A percentile compares a stretch with the other conserved stretches of the same genome.
Conservation (phyloP, 768 basidiomycete genomes). For the Trichaptum fuscoviolaceum region DNA sequence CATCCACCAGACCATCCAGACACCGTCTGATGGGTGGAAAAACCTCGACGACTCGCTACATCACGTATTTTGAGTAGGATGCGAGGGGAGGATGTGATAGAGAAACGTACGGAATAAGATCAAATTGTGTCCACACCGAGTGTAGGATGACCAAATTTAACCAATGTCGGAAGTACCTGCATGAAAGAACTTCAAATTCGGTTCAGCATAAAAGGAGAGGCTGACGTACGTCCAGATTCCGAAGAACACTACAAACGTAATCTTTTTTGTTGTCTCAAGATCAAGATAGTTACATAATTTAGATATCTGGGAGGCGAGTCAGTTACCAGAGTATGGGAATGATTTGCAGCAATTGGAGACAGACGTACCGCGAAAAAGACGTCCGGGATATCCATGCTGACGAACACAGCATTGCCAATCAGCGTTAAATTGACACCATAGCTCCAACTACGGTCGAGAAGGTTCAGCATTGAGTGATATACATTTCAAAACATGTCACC, state of each 20-base stretch:
- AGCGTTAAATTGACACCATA: constrained; percentile 74
- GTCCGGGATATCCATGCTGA: constrained; percentile 98
- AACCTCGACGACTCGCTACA: constrained; percentile 48
- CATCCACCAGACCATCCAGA: constrained; percentile 75
- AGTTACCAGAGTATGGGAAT: neutral
- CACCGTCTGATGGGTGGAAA: constrained; percentile 59
- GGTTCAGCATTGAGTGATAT: neutral
- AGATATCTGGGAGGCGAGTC: constrained; percentile 46
- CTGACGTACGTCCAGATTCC: constrained; percentile 72
- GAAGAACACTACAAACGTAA: constrained; percentile 62
- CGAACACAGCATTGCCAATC: constrained; percentile 87
- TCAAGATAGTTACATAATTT: constrained; percentile 89
- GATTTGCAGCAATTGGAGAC: neutral
- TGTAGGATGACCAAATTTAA: constrained; percentile 81
- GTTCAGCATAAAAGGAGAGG: neutral
- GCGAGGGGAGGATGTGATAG: neutral
- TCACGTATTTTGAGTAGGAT: neutral
- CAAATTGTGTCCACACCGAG: constrained; percentile 79
- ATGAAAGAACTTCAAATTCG: neutral
- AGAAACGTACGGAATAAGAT: constrained; percentile 65
- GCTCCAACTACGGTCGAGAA: constrained; percentile 59
- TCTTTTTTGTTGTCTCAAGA: constrained; percentile 54
- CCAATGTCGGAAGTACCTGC: constrained; percentile 91
- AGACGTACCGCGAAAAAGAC: constrained; percentile 71
- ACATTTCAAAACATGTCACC: neutral